phyloP scores from a whole-genome alignment of 2,329 filamentous ascomycete genomes.

The Lecanicillium sp. region DNA sequence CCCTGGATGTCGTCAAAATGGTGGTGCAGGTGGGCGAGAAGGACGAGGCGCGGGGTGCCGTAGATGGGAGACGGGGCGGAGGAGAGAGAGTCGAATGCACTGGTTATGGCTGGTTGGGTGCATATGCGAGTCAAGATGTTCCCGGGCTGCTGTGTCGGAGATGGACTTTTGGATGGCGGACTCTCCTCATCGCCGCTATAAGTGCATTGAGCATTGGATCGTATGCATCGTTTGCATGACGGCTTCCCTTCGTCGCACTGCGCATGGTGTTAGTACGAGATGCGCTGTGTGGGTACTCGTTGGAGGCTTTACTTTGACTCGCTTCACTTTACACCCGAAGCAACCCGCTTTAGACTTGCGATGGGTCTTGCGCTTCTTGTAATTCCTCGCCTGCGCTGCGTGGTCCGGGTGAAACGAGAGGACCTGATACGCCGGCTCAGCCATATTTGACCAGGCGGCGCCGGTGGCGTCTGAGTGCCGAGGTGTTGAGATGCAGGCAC shows the following conservation, averaged over 20 bases:
- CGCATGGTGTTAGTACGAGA: neutral
- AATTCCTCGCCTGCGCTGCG: conserved; percentile 8
- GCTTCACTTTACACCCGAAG: conserved; percentile 14
- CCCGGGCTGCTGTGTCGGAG: conserved; percentile 5
- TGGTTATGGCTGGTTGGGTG: conserved; percentile 6
- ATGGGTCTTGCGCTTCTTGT: conserved; percentile 14
- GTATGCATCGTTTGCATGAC: conserved; percentile 13
- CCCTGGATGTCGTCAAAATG: conserved; percentile 4
- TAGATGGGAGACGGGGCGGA: conserved; percentile 1
- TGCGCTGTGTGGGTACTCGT: neutral
- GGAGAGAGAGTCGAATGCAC: conserved; percentile 7
- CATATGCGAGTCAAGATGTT: conserved; percentile 1
- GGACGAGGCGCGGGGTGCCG: conserved; percentile 12
- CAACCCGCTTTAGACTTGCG: conserved; percentile 15
- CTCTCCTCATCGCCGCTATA: no score
- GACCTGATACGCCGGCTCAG: conserved; percentile 5
- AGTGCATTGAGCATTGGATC: conserved; percentile 12
- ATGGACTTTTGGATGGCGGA: no score
- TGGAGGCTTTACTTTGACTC: conserved; percentile 16
- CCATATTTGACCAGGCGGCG: no score
- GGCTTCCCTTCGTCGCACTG: conserved; percentile 16
- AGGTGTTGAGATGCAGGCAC: no score
- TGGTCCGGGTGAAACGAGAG: conserved; percentile 4
- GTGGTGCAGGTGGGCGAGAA: conserved; percentile 12
- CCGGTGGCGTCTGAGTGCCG: no score